These are phyloP conservation scores for Candida fluviatilis DNA, from an alignment of 805 yeast genomes.

Conservation along the genomic window DNA sequence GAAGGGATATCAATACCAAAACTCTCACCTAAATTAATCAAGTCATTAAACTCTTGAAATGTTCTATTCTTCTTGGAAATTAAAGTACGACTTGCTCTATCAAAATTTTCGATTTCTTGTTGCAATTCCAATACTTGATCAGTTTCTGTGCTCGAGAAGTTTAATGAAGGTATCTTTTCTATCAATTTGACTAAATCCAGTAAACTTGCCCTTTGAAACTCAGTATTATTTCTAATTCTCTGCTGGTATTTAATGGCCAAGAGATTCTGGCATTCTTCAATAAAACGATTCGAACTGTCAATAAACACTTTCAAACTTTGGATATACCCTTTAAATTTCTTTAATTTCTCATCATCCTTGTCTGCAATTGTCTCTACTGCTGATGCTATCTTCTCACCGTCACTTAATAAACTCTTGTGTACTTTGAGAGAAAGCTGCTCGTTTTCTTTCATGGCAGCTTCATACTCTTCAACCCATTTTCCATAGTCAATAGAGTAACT, in stretches of 20 bases:
- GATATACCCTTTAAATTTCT: conserved; percentile 8
- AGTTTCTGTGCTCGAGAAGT: conserved; percentile 54
- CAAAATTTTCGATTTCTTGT: conserved; percentile 49
- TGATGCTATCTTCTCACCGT: conserved; percentile 51
- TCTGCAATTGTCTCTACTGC: conserved; percentile 17
- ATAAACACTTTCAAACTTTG: conserved; percentile 39
- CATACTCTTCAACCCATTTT: conserved; percentile 50
- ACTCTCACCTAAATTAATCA: conserved; percentile 55
- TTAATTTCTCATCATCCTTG: conserved; percentile 5
- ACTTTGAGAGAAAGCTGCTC: conserved; percentile 45
- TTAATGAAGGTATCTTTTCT: conserved; percentile 44
- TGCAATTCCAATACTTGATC: conserved; percentile 54
- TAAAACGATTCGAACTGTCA: conserved; percentile 45
- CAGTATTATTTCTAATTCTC: conserved; percentile 37
- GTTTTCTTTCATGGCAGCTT: conserved; percentile 33
- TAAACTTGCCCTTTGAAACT: conserved; percentile 7
- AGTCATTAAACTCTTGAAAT: conserved; percentile 45
- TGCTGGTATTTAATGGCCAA: conserved; percentile 50
- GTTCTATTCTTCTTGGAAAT: conserved; percentile 31
- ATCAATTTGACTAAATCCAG: conserved; percentile 33
- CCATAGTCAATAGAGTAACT: conserved; percentile 43
- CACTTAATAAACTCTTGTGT: conserved; percentile 42
- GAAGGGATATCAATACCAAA: conserved; percentile 57
- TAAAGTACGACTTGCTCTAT: conserved; percentile 38
- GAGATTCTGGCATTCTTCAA: conserved; percentile 51